Conservation (phyloP, 192 early-diverging fungal genomes). For the Rhizoclosmatium sp. region DNA sequence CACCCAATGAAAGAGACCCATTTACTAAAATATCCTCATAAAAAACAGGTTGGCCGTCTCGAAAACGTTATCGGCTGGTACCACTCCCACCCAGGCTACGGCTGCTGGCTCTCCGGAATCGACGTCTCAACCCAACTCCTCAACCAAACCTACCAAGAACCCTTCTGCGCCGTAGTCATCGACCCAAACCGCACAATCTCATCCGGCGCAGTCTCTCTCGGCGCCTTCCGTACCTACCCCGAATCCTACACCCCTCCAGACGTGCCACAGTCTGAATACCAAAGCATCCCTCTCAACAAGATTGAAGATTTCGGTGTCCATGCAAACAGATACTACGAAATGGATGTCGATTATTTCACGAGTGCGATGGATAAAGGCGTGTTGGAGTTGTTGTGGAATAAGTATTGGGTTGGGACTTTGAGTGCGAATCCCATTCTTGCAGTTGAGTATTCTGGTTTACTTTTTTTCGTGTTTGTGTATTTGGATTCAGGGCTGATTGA, state of each 20-base stretch:
- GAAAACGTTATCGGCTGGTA: constrained; percentile 99
- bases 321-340: constrained; percentile 85
- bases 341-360: constrained; percentile 93
- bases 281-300: constrained; percentile 91
- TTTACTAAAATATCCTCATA: not conserved
- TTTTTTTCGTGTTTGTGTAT: not conserved
- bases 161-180: constrained; percentile 93
- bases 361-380: constrained; percentile 86
- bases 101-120: constrained; percentile 99
- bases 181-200: constrained; percentile 98
- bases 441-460: constrained; percentile 50
- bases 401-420: constrained; percentile 97
- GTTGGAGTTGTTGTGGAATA: constrained; percentile 94
- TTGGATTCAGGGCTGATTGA: constrained; percentile 6
- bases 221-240: constrained; percentile 98
- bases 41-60: constrained; percentile 75
- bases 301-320: constrained; percentile 99
- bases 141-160: constrained; percentile 95
- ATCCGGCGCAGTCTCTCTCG: constrained; percentile 96
- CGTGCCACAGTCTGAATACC: constrained; percentile 80
- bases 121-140: constrained; percentile 96
- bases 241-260: constrained; percentile 81
- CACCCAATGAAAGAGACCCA: too few species aligned
- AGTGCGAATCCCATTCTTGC: constrained; percentile 90
- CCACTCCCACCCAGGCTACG: constrained; percentile 99